Percentiles rank a stretch among this genome's conserved stretches.
These are phyloP conservation scores for Entamoeba invadens DNA, from an alignment of 208 protist species.

Conservation along the genomic window DNA sequence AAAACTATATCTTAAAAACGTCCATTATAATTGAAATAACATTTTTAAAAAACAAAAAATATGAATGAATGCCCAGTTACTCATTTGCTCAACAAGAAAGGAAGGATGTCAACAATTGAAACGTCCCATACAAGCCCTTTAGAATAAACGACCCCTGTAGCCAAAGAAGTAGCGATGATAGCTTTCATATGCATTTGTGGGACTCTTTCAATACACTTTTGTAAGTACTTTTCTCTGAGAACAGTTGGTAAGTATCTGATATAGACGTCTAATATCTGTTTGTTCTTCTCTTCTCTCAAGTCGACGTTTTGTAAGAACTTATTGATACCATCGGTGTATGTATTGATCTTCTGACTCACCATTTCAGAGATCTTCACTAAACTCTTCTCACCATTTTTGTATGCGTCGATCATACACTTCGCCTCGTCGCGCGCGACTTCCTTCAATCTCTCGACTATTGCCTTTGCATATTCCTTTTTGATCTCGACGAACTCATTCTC, in stretches of 20 bases:
- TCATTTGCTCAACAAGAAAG: no score
- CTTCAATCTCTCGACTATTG: not conserved
- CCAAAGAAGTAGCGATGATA: not conserved
- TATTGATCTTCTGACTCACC: not conserved
- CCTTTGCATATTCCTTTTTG: not conserved
- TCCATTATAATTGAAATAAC: no score
- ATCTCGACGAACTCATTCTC: not conserved
- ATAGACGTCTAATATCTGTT: not conserved
- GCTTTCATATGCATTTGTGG: not conserved
- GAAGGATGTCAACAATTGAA: not conserved
- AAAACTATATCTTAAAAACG: no score
- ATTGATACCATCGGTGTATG: not conserved
- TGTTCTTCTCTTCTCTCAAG: not conserved
- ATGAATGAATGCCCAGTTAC: no score
- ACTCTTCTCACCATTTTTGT: not conserved
- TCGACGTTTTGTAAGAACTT: not conserved
- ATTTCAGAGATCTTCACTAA: not conserved
- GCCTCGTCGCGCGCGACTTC: not conserved
- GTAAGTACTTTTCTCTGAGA: not conserved
- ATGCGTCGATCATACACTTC: not conserved
- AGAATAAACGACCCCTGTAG: not conserved
- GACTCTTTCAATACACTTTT: not conserved
- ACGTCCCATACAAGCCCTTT: not conserved
- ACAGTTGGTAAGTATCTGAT: not conserved
- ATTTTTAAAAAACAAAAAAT: no score